These are phyloP conservation scores for Arabidopsis lyrata DNA, from an alignment of 441 rosid species.

Conservation along the genomic window DNA sequence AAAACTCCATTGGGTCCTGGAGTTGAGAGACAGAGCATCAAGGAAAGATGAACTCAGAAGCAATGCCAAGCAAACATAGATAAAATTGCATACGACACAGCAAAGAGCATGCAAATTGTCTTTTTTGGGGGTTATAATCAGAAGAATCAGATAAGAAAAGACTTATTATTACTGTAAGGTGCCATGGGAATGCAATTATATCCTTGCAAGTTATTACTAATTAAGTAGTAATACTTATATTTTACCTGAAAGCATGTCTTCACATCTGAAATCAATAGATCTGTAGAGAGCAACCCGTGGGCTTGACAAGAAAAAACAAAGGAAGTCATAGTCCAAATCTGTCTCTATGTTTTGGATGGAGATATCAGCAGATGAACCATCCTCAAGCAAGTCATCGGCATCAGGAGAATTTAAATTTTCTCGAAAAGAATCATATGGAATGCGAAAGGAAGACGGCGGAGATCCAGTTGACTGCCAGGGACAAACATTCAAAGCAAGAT, in stretches of 20 bases:
- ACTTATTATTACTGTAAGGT: constrained; percentile 6
- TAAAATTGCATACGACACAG: background rate
- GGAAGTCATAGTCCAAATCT: constrained; percentile 81
- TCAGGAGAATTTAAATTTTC: constrained; percentile 50
- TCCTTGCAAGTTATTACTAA: constrained; percentile 5
- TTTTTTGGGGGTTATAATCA: background rate
- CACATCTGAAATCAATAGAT: constrained; percentile 84
- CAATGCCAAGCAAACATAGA: background rate
- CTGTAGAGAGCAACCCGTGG: constrained; percentile 85
- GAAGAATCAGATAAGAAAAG: background rate
- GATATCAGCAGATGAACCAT: constrained; percentile 46
- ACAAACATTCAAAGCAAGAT: constrained; percentile 35
- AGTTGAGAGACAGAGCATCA: constrained; percentile 29
- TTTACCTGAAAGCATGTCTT: constrained; percentile 85
- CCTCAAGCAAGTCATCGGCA: constrained; percentile 40
- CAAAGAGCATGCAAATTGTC: constrained; percentile 2
- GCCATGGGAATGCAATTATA: constrained; percentile 1
- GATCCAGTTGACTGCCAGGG: constrained; percentile 79
- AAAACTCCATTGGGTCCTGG: constrained; percentile 71
- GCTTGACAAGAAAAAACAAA: constrained; percentile 85
- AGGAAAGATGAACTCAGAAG: constrained; percentile 18
- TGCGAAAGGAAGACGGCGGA: constrained; percentile 81
- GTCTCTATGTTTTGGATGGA: constrained; percentile 52
- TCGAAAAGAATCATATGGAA: constrained; percentile 83
- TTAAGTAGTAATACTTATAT: background rate